Evolutionary conservation across 23 red algal species (phyloP).

Genomic region (Agarophyton chilense): DNA sequence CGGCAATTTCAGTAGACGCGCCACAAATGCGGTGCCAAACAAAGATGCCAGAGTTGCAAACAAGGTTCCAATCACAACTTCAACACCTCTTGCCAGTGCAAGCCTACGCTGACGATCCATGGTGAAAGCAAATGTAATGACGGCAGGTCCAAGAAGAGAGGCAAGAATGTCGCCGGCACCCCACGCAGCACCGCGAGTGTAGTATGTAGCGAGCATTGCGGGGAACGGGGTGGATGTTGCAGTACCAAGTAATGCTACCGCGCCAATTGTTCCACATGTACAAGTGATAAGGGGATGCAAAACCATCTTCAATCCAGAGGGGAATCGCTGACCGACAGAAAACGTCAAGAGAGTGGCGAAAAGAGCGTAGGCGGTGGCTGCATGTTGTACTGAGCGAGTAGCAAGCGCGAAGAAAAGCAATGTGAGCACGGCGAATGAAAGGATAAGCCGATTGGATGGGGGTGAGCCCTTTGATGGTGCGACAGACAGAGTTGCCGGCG

Average conservation of each 20-base stretch:
- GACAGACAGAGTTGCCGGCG: not conserved
- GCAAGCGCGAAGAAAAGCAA: constrained; percentile 17
- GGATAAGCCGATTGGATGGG: constrained; percentile 62
- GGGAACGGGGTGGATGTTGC: constrained; percentile 44
- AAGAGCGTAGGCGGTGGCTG: constrained; percentile 59
- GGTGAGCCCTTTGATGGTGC: constrained; percentile 7
- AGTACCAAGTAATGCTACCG: constrained; percentile 51
- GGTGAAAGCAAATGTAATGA: constrained; percentile 97
- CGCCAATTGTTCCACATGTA: constrained; percentile 66
- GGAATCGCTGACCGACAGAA: constrained; percentile 77
- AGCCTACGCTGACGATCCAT: constrained; percentile 80
- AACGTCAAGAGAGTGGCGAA: constrained; percentile 82
- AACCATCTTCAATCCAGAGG: constrained; percentile 42
- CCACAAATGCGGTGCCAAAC: constrained; percentile 87
- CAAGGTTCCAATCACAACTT: constrained; percentile 71
- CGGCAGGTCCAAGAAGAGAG: constrained; percentile 84
- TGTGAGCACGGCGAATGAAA: not conserved
- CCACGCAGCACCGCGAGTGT: constrained; percentile 50
- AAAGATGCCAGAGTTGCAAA: constrained; percentile 70
- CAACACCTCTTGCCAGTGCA: constrained; percentile 43
- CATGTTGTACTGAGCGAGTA: not conserved
- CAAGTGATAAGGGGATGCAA: constrained; percentile 92
- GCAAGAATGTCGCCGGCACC: constrained; percentile 86
- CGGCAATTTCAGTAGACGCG: constrained; percentile 57
- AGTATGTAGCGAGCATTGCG: constrained; percentile 29